Percentiles rank a stretch among this genome's conserved stretches.
Conservation (phyloP, 345 rosid genomes). For the Laguncularia racemosa region DNA sequence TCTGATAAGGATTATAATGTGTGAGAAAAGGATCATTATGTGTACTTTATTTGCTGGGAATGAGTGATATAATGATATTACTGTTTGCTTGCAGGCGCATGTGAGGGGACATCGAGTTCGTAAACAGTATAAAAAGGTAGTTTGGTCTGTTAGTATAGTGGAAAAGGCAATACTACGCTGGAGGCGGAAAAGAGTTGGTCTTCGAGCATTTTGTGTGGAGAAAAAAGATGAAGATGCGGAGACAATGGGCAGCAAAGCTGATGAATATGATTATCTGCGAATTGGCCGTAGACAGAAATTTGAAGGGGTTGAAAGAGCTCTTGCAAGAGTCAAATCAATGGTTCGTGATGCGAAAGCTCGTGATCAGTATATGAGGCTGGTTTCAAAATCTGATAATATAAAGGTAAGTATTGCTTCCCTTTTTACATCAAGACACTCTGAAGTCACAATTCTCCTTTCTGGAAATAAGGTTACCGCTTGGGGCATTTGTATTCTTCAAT, state of each 20-base stretch:
- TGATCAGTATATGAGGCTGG: slow-evolving; percentile 57
- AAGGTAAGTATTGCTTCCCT: slow-evolving; percentile 16
- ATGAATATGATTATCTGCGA: slow-evolving; percentile 50
- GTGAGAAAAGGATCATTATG: too few species aligned
- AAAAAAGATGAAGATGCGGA: slow-evolving; percentile 2
- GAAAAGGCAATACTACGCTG: slow-evolving; percentile 61
- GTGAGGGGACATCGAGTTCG: slow-evolving; percentile 64
- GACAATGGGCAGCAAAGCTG: slow-evolving; percentile 17
- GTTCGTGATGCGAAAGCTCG: slow-evolving; percentile 48
- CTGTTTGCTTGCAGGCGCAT: slow-evolving; percentile 38
- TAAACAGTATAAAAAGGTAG: slow-evolving; percentile 47
- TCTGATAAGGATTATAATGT: too few species aligned
- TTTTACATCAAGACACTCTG: too few species aligned
- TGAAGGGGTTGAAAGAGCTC: slow-evolving; percentile 50
- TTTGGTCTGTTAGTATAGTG: slow-evolving; percentile 58
- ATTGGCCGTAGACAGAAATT: slow-evolving; percentile 45
- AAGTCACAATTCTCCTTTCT: too few species aligned
- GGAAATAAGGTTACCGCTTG: too few species aligned
- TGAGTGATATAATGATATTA: not conserved
- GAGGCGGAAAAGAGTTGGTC: slow-evolving; percentile 55
- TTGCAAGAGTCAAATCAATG: slow-evolving; percentile 59
- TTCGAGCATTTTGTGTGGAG: slow-evolving; percentile 46
- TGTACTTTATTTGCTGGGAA: too few species aligned
- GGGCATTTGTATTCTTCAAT: too few species aligned
- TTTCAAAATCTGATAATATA: slow-evolving; percentile 21